Base-by-base conservation (phyloP, 192 early-diverging fungal genomes). In the Backusella tarrabulga region DNA sequence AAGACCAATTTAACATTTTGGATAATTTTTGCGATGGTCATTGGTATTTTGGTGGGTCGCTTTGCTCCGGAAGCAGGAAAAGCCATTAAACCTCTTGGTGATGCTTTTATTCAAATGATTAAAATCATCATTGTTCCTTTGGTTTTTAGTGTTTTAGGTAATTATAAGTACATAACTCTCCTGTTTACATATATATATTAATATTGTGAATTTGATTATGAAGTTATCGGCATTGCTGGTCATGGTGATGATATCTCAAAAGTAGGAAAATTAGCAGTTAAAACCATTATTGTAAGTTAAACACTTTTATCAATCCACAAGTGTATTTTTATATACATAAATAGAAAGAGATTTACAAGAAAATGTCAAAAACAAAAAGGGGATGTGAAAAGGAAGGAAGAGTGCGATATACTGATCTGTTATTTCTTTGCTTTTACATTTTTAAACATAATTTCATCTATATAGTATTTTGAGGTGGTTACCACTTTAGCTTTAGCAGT, bases 141-240 rank as follows among this genome's bases (percentile, higher is more conserved):
- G 17, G 67, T 68, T n/a, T 68, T 68, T 35, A 68, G 67, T 68
- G 67, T 68, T 68, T 35, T 68, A 50, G 46, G 46, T 50, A 50
- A n/a, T n/a, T 50, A 50, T n/a, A 50, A 19, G 17, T 50, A 50
- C 21, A 50, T 50, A 44, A 4, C 12, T n/a, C 86, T 91, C 56
- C 91, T 93, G 78, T 88, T 89, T 7, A 90, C 87, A 14, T 80
- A 0, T 15, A 32, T 32, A 17, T 44, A 17, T 92, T 50, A 50
- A 50, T 50, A 6, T 19, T 50, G 6, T 50, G 15, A 50, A 50
- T 50, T n/a, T 50, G n/a, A 50, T 50, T 21, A 15, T 50, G 6
- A 6, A 6, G 88, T 92, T 36, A 89, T 89, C 54, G 92, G 89
- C 56, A 93, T 92, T 78, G 91, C 91, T 12, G 74, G 90, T 34